Base-by-base conservation (phyloP, 169 alveolate genomes). In the Plasmodium inui region DNA sequence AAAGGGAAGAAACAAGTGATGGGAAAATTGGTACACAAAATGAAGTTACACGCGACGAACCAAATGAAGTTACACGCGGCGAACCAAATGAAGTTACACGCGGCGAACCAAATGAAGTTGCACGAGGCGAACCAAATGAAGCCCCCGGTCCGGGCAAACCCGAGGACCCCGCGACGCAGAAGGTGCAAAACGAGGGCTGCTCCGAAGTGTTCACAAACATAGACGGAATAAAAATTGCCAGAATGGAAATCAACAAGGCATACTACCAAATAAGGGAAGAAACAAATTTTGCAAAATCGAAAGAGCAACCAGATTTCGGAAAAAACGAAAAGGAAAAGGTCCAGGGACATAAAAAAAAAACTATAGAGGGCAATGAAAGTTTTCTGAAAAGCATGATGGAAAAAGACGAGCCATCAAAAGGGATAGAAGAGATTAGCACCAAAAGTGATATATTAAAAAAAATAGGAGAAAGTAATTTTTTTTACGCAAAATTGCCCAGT, bases 401-500 rank as follows among this genome's bases (percentile, higher is more conserved):
- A 84, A 28, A 37, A 9, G 83, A n/a, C 7, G 73, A 37, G 22
- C 72, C 30, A 82, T 50, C 41, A 32, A 76, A 82, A 32, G 28
- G 3, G 30, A 73, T 12, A 14, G 74, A 79, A 41, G 10, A 44
- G 44, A 28, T 14, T 67, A 81, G 10, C 30, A 80, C 9, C 30
- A 67, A 71, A 44, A 30, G 53, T 78, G 39, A 79, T 41, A 26
- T 71, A 67, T 89, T 89, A 46, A 81, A 80, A 55, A 80, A 81
- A 82, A 67, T 91, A 14, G 95, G 22, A 71, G 85, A 70, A 39
- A 82, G 44, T 22, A 34, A 73, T 12, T 91, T 80, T 82, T 80
- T 91, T 82, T 91, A 91, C 55, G 95, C 86, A 34, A 91, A 91
- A 82, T 91, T 91, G 55, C 92, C 92, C 22, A 91, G 88, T 91